Base-by-base conservation (phyloP, 169 alveolate genomes). In the Cryptosporidium sp. region DNA sequence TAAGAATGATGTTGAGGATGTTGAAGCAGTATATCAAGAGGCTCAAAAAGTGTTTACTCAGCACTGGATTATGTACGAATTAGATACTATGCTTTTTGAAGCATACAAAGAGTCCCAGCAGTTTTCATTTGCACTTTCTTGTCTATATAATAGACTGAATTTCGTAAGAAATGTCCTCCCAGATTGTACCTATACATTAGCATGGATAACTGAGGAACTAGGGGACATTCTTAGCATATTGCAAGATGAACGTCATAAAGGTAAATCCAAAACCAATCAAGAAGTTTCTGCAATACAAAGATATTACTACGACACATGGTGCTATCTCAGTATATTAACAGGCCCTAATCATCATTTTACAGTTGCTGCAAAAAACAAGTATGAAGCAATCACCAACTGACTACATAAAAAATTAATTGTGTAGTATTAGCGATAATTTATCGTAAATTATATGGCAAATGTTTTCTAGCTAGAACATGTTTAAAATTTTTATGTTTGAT, bases 171-270 rank as follows among this genome's bases (percentile, higher is more conserved):
- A 85, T 37, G 93, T 87, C 29, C 84, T 92, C 37, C 94, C 94
- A 7, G 92, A 96, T 44, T 95, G 96, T 39, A 89, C 93, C 39
- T 94, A 94, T 91, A 92, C 94, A 26, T 73, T 94, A n/a, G 97
- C 97, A 39, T 94, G 94, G 95, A 91, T 94, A 85, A 92, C 94
- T 45, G 97, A 94, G 69, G 97, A 94, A 45, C 91, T 93, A 39
- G 97, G 95, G 1, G 97, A 94, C 71, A 91, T 91, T 26, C 51
- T 80, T 12, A 80, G 80, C 62, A 65, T 80, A 33, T 73, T 73
- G 33, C 86, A 73, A 44, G 86, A 73, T 23, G 86, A 73, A 16
- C 72, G 56, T 73, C 80, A 60, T 7, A 33, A 58, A 33, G 37
- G 53, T 44, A 42, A 42, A 51, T 60, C 56, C 6, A 80, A 35